phyloP scores from a whole-genome alignment of 495 filamentous ascomycete genomes.

The Tuber magnatum region DNA sequence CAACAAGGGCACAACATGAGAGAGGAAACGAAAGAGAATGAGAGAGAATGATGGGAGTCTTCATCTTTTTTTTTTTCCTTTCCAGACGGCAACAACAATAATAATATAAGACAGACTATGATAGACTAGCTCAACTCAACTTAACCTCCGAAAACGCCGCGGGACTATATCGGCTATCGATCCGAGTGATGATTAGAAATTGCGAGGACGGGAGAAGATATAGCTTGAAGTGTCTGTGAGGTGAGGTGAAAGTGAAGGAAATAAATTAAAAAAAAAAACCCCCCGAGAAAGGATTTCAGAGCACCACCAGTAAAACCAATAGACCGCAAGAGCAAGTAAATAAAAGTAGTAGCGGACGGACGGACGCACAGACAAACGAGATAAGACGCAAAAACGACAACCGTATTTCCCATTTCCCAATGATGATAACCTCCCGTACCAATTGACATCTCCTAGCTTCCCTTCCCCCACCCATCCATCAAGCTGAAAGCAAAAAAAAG shows the following conservation, averaged over 20 bases:
- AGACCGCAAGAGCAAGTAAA: background rate
- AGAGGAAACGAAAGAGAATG: background rate
- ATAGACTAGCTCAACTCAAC: background rate
- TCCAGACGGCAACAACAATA: background rate
- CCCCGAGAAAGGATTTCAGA: background rate
- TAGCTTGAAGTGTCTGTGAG: background rate
- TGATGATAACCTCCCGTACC: background rate
- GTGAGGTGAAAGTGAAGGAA: slow-evolving; percentile 9
- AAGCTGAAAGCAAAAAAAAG: background rate
- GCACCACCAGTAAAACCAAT: slow-evolving; percentile 5
- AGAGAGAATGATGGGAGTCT: background rate
- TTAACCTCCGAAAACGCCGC: background rate
- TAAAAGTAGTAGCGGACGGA: background rate
- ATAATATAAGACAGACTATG: background rate
- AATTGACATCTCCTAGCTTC: slow-evolving; percentile 2
- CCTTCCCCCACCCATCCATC: background rate
- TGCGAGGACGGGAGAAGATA: background rate
- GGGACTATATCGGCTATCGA: background rate
- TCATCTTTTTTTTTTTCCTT: background rate
- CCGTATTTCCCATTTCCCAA: slow-evolving; percentile 3
- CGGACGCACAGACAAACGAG: background rate
- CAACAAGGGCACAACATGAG: background rate
- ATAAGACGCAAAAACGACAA: background rate
- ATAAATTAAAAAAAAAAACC: slow-evolving; percentile 3
- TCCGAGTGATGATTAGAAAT: background rate